These are phyloP conservation scores for Aspergillus leporis DNA, from an alignment of 495 filamentous ascomycete species.

Conservation along the genomic window DNA sequence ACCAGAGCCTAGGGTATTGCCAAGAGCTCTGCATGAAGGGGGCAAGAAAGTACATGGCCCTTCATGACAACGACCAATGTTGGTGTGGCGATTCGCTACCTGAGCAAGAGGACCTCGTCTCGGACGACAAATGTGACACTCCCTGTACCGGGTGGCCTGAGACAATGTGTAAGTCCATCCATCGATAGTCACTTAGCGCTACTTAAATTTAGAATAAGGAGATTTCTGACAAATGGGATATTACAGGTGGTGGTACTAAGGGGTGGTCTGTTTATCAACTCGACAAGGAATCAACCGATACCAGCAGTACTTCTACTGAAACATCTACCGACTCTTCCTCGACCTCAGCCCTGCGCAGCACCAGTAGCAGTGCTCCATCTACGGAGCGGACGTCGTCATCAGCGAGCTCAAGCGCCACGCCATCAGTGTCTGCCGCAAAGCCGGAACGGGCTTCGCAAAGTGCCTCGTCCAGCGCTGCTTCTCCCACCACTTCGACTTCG, in stretches of 20 bases:
- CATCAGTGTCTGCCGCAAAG: background rate
- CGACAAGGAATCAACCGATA: background rate
- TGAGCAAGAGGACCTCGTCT: background rate
- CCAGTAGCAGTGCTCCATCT: background rate
- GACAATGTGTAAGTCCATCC: constrained; percentile 7
- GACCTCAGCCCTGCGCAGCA: background rate
- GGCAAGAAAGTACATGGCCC: background rate
- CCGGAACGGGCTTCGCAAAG: background rate
- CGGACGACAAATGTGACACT: constrained; percentile 5
- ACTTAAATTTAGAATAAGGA: background rate
- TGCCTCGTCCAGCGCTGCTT: background rate
- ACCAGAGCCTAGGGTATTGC: constrained; percentile 2
- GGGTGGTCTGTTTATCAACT: constrained; percentile 8
- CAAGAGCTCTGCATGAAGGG: background rate
- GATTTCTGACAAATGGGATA: background rate
- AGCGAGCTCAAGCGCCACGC: no score
- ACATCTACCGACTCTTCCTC: background rate
- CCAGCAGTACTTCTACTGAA: background rate
- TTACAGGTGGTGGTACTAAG: constrained; percentile 1
- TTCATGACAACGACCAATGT: background rate
- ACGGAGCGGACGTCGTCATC: background rate
- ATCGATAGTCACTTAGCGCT: background rate
- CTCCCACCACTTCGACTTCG: constrained; percentile 4
- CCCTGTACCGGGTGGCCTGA: constrained; percentile 1
- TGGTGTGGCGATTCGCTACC: constrained; percentile 9